Percentiles rank a stretch among this genome's conserved stretches.
These are phyloP conservation scores for Rhodosporidiobolus odoratus DNA, from an alignment of 768 basidiomycete genomes.

Conservation along the genomic window DNA sequence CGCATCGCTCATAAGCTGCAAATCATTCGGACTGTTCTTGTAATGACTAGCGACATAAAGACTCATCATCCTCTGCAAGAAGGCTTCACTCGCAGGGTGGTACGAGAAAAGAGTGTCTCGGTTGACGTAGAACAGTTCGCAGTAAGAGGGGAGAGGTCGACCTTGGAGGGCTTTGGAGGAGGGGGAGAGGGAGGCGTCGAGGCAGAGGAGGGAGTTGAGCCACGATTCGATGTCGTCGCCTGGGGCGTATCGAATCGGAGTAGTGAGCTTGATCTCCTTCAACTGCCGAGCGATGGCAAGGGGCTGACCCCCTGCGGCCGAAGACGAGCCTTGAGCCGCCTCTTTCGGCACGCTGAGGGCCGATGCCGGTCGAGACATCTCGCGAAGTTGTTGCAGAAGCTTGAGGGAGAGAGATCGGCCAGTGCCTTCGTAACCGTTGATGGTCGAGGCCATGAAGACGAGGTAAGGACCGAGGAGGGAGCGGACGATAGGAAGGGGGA, in stretches of 20 bases:
- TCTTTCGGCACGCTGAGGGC: constrained; percentile 43
- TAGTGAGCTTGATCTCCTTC: constrained; percentile 89
- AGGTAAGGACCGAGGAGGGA: constrained; percentile 91
- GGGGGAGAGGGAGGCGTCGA: constrained; percentile 70
- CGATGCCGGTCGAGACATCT: constrained; percentile 72
- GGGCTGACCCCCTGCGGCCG: constrained; percentile 50
- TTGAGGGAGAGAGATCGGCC: constrained; percentile 98
- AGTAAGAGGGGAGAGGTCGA: constrained; percentile 88
- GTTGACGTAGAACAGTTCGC: constrained; percentile 91
- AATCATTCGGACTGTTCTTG: constrained; percentile 97
- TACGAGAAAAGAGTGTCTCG: constrained; percentile 94
- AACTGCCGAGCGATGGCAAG: constrained; percentile 67
- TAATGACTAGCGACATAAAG: constrained; percentile 96
- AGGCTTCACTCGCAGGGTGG: constrained; percentile 94
- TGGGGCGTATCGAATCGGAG: constrained; percentile 82
- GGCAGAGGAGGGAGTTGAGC: constrained; percentile 82
- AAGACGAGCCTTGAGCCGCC: constrained; percentile 25
- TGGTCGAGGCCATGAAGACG: constrained; percentile 98
- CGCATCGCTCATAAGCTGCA: constrained; percentile 94
- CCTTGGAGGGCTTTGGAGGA: constrained; percentile 56
- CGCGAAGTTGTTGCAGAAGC: constrained; percentile 91
- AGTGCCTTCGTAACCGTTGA: constrained; percentile 99
- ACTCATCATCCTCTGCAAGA: constrained; percentile 97
- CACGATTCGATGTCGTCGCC: constrained; percentile 90
- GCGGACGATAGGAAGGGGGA: constrained; percentile 89